phyloP scores from a whole-genome alignment of 208 protist genomes.

The Leishmania major region DNA sequence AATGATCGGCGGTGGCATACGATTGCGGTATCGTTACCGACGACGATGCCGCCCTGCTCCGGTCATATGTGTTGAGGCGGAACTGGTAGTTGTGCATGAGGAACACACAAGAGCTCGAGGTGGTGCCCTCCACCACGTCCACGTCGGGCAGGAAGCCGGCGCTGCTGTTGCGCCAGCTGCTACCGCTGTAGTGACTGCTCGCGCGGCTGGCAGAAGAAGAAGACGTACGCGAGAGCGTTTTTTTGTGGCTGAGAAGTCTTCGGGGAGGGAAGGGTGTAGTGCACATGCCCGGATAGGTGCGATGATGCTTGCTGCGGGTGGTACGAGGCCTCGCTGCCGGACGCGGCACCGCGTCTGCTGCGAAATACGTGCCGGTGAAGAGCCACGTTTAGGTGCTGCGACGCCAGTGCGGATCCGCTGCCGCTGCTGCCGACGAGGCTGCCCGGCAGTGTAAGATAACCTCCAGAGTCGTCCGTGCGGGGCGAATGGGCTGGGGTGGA shows the following conservation, averaged over 20 bases:
- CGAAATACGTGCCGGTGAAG: not conserved
- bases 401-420: not conserved
- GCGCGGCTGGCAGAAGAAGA: not conserved
- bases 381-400: not conserved
- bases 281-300: not conserved
- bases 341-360: not conserved
- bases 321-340: not conserved
- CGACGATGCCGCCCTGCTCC: not conserved
- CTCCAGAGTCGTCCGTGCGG: not conserved
- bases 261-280: not conserved
- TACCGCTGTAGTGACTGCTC: conserved; percentile 4
- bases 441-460: not conserved
- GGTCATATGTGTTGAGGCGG: conserved; percentile 1
- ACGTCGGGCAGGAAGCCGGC: not conserved
- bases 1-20: not conserved
- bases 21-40: conserved; percentile 8
- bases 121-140: conserved; percentile 15
- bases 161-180: not conserved
- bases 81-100: conserved; percentile 13
- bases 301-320: not conserved
- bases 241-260: not conserved
- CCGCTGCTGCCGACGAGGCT: not conserved
- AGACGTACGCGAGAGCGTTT: not conserved
- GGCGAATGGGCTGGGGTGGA: not conserved
- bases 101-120: conserved; percentile 8